Evolutionary conservation across 331 rosid species (phyloP), one percentile per base, ranked within the genome.

Genomic region (Telfairia occidentalis): DNA sequence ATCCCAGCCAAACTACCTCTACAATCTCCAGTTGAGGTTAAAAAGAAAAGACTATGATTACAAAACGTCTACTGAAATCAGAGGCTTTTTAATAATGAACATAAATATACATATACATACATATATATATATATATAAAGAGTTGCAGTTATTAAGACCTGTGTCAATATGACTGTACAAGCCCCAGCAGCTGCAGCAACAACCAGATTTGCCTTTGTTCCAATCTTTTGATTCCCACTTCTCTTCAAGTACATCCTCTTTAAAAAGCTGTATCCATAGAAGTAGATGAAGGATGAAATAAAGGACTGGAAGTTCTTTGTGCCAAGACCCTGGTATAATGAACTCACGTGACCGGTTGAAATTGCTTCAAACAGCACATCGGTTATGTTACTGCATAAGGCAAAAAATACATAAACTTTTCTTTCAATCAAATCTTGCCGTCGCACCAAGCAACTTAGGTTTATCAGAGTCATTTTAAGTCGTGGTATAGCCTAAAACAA

Each of bases 331-430:
- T 94, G 97, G 83, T 86, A 94, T 78, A 91, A 76, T 2, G 98
- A 94, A 78, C 92, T 86, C 83, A 87, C 90, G 42, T 84, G 95
- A 42, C 84, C 86, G 1, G 82, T 88, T 76, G 96, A 83, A 80
- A 94, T 84, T 53, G 98, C 97, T 82, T 94, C 98, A 97, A 92
- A 87, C 32, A 94, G 77, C 65, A 94, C 97, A 85, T 94, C 98
- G 78, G 96, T 86, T 77, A 91, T 88, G 76, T 86, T 88, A 87
- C 98, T 94, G 81, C 91, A 87, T 28, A 63, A 50, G 64, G 73
- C 70, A 71, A 15, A 82, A 69, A 73, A 34, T 45, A n/a, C 13
- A 42, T 19, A 24, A 69, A 42, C 55, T 69, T 69, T 7, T 69
- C 74, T 43, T 2, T 38, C 35, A 23, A 67, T 67, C 73, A 24